Percentiles rank a stretch among this genome's conserved stretches.
Evolutionary conservation across 805 yeast species (phyloP).

Genomic region (Starmerella powellii): DNA sequence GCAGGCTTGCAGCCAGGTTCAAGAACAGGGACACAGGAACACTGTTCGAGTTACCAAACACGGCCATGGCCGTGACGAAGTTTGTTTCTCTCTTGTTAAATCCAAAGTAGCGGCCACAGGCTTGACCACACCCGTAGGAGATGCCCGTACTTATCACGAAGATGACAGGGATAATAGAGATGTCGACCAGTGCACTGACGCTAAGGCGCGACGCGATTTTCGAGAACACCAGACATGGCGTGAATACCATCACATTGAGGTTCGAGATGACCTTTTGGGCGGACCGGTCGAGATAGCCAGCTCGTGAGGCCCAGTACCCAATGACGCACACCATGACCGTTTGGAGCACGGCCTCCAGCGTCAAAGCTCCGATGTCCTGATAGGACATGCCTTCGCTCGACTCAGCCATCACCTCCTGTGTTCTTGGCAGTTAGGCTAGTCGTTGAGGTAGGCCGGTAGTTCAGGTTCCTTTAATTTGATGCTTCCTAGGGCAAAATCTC

Average conservation of each 20-base stretch:
- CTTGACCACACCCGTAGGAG: slow-evolving; percentile 50
- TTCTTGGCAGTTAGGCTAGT: too few species aligned
- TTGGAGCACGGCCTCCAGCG: slow-evolving; percentile 84
- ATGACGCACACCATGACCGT: slow-evolving; percentile 76
- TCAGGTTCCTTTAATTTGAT: too few species aligned
- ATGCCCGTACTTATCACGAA: slow-evolving; percentile 73
- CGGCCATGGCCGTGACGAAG: slow-evolving; percentile 93
- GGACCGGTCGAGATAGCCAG: slow-evolving; percentile 53
- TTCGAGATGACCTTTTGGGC: slow-evolving; percentile 69
- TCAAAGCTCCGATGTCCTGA: slow-evolving; percentile 42
- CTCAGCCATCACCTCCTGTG: slow-evolving; percentile 1
- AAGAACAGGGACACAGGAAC: slow-evolving; percentile 81
- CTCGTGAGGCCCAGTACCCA: slow-evolving; percentile 73
- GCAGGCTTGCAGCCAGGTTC: slow-evolving; percentile 51
- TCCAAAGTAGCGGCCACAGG: slow-evolving; percentile 41
- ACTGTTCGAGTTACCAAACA: slow-evolving; percentile 90
- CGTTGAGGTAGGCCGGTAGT: too few species aligned
- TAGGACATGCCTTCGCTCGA: slow-evolving; percentile 23
- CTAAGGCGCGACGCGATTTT: slow-evolving; percentile 60
- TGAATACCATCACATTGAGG: slow-evolving; percentile 81
- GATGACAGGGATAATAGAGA: slow-evolving; percentile 72
- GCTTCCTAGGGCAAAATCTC: too few species aligned
- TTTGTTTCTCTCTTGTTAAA: slow-evolving; percentile 69
- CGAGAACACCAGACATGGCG: slow-evolving; percentile 87
- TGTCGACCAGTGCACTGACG: slow-evolving; percentile 62